Percentiles rank a stretch among this genome's conserved stretches.
phyloP scores from a whole-genome alignment of 2,329 filamentous ascomycete species.

The Escovopsis sp. region DNA sequence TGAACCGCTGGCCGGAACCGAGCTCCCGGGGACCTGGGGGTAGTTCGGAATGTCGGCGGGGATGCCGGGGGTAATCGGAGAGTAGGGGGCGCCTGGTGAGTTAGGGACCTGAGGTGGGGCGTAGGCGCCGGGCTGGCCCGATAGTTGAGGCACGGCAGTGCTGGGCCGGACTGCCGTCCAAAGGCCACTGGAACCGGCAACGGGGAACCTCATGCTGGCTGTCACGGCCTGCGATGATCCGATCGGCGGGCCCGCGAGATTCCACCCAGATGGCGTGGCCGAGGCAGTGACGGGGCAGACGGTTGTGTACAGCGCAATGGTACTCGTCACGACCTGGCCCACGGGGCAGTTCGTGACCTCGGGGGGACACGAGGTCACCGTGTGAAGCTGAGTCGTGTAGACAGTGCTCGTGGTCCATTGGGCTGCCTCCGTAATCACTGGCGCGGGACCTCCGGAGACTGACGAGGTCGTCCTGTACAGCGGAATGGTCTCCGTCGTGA shows the following conservation, averaged over 20 bases:
- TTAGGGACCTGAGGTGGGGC: background rate
- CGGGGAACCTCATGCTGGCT: background rate
- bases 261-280: conserved; percentile 1
- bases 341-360: conserved; percentile 34
- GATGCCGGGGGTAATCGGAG: background rate
- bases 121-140: too few relatives aligned
- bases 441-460: conserved; percentile 7
- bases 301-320: conserved; percentile 21
- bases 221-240: background rate
- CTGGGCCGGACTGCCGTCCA: too few relatives aligned
- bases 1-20: conserved; percentile 4
- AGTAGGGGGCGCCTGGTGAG: background rate
- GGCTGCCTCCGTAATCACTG: conserved; percentile 2
- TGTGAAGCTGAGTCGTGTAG: conserved; percentile 38
- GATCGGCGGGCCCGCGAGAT: conserved; percentile 4
- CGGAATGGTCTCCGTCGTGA: conserved; percentile 26
- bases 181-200: too few relatives aligned
- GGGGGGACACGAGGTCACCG: conserved; percentile 39
- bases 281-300: conserved; percentile 20
- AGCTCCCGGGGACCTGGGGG: conserved; percentile 2
- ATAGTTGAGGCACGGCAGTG: too few relatives aligned
- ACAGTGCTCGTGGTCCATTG: conserved; percentile 23
- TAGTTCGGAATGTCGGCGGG: background rate
- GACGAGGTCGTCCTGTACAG: conserved; percentile 30
- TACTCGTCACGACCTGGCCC: conserved; percentile 18